These are phyloP conservation scores for Tuber magnatum DNA, from an alignment of 495 filamentous ascomycete species.

Conservation along the genomic window DNA sequence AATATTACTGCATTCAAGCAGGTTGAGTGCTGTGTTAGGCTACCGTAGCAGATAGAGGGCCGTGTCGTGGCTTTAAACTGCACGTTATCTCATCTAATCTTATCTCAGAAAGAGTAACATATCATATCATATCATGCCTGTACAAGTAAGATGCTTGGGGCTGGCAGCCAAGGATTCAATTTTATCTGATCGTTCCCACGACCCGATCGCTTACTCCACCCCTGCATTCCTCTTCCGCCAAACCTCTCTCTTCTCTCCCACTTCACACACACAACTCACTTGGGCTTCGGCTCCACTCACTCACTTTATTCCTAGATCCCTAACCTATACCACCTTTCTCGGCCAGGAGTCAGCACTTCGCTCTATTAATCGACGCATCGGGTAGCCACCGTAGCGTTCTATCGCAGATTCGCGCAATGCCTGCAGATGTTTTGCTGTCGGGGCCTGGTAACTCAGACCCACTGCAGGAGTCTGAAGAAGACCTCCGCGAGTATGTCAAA, in stretches of 20 bases:
- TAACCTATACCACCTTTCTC: background rate
- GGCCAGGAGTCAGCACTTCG: background rate
- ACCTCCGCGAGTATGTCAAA: constrained; percentile 58
- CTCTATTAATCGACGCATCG: background rate
- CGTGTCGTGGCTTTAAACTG: background rate
- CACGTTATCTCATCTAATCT: background rate
- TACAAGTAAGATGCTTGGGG: background rate
- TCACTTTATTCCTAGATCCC: background rate
- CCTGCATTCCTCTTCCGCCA: background rate
- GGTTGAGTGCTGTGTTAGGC: background rate
- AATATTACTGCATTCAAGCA: background rate
- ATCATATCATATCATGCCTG: too few relatives aligned
- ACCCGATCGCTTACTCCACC: background rate
- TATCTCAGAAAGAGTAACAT: background rate
- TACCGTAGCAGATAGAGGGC: background rate
- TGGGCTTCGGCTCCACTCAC: background rate
- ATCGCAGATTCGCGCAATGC: constrained; percentile 1
- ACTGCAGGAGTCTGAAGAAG: constrained; percentile 27
- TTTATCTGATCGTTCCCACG: background rate
- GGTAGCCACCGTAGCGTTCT: background rate
- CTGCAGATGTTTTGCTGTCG: background rate
- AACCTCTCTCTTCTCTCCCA: background rate
- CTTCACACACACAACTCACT: background rate
- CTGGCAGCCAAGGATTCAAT: background rate
- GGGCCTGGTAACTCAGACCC: background rate